A percentile compares a stretch with the other conserved stretches of the same genome.
Evolutionary conservation across 106 monocot genomes (phyloP).

Genomic region (Dendrobium officinale): DNA sequence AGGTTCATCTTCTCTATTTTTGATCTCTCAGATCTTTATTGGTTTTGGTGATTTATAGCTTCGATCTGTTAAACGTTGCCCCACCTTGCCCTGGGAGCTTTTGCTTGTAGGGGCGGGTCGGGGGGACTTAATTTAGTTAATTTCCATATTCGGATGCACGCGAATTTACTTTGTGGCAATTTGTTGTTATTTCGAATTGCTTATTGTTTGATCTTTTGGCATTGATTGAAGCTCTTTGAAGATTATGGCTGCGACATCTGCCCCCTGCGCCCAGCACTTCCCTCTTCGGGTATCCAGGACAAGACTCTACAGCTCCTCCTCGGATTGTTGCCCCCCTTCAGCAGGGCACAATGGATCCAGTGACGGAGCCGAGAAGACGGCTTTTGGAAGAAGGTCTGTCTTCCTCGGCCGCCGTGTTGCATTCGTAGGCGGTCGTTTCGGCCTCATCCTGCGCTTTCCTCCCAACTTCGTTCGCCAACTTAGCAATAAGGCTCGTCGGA

Average conservation of each 20-base stretch:
- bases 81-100: no score
- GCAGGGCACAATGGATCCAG: not conserved
- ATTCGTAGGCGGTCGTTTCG: not conserved
- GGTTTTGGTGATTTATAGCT: no score
- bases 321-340: slow-evolving; percentile 4
- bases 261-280: not conserved
- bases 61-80: no score
- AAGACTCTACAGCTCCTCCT: not conserved
- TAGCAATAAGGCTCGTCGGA: slow-evolving; percentile 91
- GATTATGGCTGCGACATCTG: slow-evolving; percentile 2
- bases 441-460: slow-evolving; percentile 82
- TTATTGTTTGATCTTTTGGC: not conserved
- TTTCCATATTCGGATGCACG: no score
- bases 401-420: not conserved
- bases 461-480: slow-evolving; percentile 98
- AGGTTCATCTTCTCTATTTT: no score
- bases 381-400: not conserved
- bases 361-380: not conserved
- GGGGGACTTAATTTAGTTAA: no score
- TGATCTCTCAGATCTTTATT: no score
- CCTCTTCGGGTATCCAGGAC: not conserved
- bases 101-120: no score
- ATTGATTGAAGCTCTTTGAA: not conserved
- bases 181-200: no score
- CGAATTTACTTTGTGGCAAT: no score